These are phyloP conservation scores for Penicillium sp. DNA, from an alignment of 2,329 filamentous ascomycete genomes.

Conservation along the genomic window DNA sequence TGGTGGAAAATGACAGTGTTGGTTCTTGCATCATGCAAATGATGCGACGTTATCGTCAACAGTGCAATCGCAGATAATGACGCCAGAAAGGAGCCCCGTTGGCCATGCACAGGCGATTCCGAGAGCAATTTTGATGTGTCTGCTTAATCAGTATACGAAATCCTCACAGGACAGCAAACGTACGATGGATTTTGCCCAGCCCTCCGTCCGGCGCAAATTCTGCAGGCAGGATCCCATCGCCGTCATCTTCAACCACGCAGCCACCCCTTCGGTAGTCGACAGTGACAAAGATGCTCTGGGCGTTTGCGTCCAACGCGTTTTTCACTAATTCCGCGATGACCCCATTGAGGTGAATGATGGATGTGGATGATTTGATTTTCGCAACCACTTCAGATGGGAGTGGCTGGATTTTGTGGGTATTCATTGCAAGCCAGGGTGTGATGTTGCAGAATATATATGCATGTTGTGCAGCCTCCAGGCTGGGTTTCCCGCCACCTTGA, in stretches of 20 bases:
- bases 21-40: constrained; percentile 54
- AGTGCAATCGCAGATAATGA: constrained; percentile 78
- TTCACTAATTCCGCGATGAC: constrained; percentile 75
- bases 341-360: constrained; percentile 73
- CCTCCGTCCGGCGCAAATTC: constrained; percentile 77
- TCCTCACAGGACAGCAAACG: constrained; percentile 4
- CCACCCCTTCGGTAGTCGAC: constrained; percentile 77
- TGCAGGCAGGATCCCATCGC: constrained; percentile 71
- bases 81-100: constrained; percentile 75
- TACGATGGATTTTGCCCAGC: constrained; percentile 75
- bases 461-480: constrained; percentile 5
- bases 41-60: constrained; percentile 75
- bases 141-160: constrained; percentile 40
- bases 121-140: constrained; percentile 76
- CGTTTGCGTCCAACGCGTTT: constrained; percentile 83
- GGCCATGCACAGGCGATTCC: constrained; percentile 62
- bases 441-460: constrained; percentile 10
- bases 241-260: constrained; percentile 85
- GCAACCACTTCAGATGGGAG: constrained; percentile 73
- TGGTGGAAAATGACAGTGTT: constrained; percentile 73
- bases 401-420: constrained; percentile 59
- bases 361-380: constrained; percentile 84
- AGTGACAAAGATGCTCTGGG: constrained; percentile 69
- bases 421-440: constrained; percentile 25
- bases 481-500: not conserved